Conservation (phyloP, 2,329 filamentous ascomycete genomes). For the Dothidotthia symphoricarpi region DNA sequence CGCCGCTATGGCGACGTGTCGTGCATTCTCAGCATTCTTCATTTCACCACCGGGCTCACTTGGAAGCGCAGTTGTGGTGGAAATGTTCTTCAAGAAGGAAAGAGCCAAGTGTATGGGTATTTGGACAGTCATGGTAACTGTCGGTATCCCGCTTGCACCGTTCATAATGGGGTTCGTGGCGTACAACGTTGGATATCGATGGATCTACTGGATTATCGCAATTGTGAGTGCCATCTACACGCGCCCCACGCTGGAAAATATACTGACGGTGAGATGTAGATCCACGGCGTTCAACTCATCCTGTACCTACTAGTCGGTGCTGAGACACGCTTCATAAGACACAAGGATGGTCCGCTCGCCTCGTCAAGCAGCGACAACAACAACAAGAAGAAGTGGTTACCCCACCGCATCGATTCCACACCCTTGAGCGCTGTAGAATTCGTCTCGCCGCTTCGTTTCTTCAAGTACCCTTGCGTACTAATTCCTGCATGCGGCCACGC, state of each 20-base stretch:
- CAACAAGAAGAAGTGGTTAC: slow-evolving; percentile 48
- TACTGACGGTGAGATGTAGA: slow-evolving; percentile 32
- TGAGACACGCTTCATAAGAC: slow-evolving; percentile 56
- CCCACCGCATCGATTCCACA: slow-evolving; percentile 53
- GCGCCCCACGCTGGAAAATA: neutral
- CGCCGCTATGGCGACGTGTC: slow-evolving; percentile 51
- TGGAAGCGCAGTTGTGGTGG: slow-evolving; percentile 58
- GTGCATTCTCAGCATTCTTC: slow-evolving; percentile 57
- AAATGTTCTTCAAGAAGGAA: slow-evolving; percentile 58
- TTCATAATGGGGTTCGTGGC: slow-evolving; percentile 50
- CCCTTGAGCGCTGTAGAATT: slow-evolving; percentile 54
- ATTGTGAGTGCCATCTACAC: slow-evolving; percentile 46
- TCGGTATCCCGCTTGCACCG: slow-evolving; percentile 48
- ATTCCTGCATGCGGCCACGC: slow-evolving; percentile 55
- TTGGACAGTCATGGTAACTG: slow-evolving; percentile 55
- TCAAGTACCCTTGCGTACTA: slow-evolving; percentile 48
- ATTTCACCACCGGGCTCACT: slow-evolving; percentile 56
- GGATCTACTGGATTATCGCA: slow-evolving; percentile 60
- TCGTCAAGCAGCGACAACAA: slow-evolving; percentile 35
- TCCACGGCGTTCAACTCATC: slow-evolving; percentile 57
- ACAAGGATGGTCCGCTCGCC: slow-evolving; percentile 36
- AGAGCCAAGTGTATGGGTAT: slow-evolving; percentile 57
- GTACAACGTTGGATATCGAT: slow-evolving; percentile 54
- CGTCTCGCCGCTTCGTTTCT: slow-evolving; percentile 51
- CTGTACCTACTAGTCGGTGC: slow-evolving; percentile 52